Evolutionary conservation across 2,329 filamentous ascomycete species (phyloP).

Genomic region (Penicillium brevicompactum): DNA sequence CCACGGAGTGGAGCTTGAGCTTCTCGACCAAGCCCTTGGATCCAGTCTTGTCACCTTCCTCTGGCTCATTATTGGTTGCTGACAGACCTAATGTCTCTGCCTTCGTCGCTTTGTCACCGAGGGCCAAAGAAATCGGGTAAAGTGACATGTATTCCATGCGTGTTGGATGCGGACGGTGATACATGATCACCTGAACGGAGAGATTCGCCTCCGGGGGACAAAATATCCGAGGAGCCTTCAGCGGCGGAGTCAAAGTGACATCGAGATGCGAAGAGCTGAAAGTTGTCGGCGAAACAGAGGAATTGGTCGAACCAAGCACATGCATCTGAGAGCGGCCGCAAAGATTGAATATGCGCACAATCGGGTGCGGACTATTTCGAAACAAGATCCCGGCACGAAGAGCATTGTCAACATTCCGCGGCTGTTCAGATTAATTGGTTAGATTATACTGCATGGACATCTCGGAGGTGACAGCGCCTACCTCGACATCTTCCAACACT

Average conservation of each 20-base stretch:
- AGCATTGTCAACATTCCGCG: slow-evolving; percentile 82
- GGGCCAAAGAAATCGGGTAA: slow-evolving; percentile 80
- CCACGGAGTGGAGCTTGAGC: slow-evolving; percentile 82
- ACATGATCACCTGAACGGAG: slow-evolving; percentile 84
- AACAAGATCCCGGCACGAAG: slow-evolving; percentile 81
- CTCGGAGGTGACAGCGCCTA: slow-evolving; percentile 48
- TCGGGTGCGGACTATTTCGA: slow-evolving; percentile 76
- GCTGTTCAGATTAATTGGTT: slow-evolving; percentile 46
- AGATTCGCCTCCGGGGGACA: slow-evolving; percentile 66
- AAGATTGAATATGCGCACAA: slow-evolving; percentile 77
- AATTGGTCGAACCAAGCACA: slow-evolving; percentile 82
- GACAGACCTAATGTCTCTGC: slow-evolving; percentile 36
- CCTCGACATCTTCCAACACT: slow-evolving; percentile 87
- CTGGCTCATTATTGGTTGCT: slow-evolving; percentile 65
- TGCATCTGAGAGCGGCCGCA: slow-evolving; percentile 83
- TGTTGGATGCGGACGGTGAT: slow-evolving; percentile 79
- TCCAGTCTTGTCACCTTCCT: slow-evolving; percentile 67
- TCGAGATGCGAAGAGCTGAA: slow-evolving; percentile 72
- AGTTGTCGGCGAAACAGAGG: slow-evolving; percentile 46
- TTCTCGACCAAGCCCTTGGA: slow-evolving; percentile 77
- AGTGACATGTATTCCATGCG: slow-evolving; percentile 97
- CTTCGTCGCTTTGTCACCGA: slow-evolving; percentile 68
- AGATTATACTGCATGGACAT: not conserved
- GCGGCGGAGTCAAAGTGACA: slow-evolving; percentile 55
- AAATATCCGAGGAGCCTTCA: slow-evolving; percentile 68